Percentiles rank a stretch among this genome's conserved stretches.
phyloP scores from a whole-genome alignment of 495 filamentous ascomycete genomes.

The Pyrenula massariospora region DNA sequence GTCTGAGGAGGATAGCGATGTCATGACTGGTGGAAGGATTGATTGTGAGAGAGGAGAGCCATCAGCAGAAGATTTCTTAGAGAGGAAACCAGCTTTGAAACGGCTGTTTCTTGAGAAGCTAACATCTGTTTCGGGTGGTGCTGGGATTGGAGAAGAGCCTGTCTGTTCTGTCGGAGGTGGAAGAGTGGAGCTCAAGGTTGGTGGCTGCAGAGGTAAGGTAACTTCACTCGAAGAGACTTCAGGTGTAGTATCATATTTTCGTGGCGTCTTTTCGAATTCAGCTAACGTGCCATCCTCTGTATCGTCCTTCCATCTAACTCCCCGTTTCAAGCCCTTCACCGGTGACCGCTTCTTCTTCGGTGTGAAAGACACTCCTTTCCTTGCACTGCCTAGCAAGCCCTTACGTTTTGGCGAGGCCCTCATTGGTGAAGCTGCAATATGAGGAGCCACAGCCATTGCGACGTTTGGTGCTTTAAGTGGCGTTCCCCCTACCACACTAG shows the following conservation, averaged over 20 bases:
- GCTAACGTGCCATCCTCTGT: constrained; percentile 71
- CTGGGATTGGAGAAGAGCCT: constrained; percentile 44
- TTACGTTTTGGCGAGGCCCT: constrained; percentile 75
- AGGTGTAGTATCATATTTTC: constrained; percentile 42
- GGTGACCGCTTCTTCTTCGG: constrained; percentile 62
- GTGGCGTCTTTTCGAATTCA: constrained; percentile 81
- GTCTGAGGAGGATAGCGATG: constrained; percentile 45
- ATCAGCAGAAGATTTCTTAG: constrained; percentile 45
- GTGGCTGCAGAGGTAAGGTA: constrained; percentile 16
- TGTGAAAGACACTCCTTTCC: constrained; percentile 74
- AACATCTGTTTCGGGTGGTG: constrained; percentile 33
- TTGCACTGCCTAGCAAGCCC: constrained; percentile 49
- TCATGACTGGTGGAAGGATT: constrained; percentile 35
- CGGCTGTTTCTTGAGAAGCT: constrained; percentile 53
- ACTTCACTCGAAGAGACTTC: constrained; percentile 38
- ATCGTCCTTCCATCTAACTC: constrained; percentile 89
- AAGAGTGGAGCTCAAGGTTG: constrained; percentile 1
- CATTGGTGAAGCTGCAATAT: constrained; percentile 35
- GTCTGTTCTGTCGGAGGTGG: constrained; percentile 1
- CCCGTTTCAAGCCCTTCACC: constrained; percentile 49
- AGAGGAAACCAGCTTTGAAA: constrained; percentile 85
- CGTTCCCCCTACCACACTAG: constrained; percentile 22
- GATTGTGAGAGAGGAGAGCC: constrained; percentile 43
- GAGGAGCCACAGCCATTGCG: constrained; percentile 20
- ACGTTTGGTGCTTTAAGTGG: constrained; percentile 14